Evolutionary conservation across 192 early-diverging fungal species (phyloP), one percentile per base, ranked within the genome.

Genomic region (Linnemannia hyalina): DNA sequence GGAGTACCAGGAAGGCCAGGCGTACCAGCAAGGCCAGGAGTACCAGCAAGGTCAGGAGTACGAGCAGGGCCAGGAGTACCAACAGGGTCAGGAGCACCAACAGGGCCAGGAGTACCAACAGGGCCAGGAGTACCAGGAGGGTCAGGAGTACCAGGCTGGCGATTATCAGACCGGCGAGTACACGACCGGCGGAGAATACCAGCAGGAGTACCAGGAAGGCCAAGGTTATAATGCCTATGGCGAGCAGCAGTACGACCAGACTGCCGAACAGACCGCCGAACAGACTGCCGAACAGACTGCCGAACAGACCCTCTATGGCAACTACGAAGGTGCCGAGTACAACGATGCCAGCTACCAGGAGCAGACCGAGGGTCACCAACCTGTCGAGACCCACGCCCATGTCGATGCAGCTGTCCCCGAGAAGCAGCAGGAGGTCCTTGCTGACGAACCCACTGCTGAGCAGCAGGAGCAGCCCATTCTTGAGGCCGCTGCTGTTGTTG

Each of bases 371-470:
- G 26, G 6, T 15, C 74, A 77, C 23, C 83, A 72, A 20, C 11
- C 52, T 35, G 13, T 44, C 8, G 75, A 29, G 6, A 23, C n/a
- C 23, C 10, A 32, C 29, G 18, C 57, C 15, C 36, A 68, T 16
- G 40, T 44, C 42, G 23, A 11, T 16, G 47, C 79, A 54, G 57
- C 73, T 29, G 57, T 11, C 7, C 36, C 42, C 3, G 69, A 41
- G 35, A 41, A 23, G 38, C 40, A 29, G 29, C 47, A 41, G 9
- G 35, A 70, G 41, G 70, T 73, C 3, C 70, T 81, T 55, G 75
- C 75, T 35, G 83, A 86, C 40, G 71, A 73, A 32, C 79, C 83
- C 32, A 86, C 83, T 2, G 41, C 69, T 23, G 83, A 85, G 41
- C 82, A 84, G 29, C 77, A 74, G 52, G 4, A 23, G 2, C 29